Conservation (phyloP, 2,329 filamentous ascomycete genomes). For the Rhynchosporium secalis region DNA sequence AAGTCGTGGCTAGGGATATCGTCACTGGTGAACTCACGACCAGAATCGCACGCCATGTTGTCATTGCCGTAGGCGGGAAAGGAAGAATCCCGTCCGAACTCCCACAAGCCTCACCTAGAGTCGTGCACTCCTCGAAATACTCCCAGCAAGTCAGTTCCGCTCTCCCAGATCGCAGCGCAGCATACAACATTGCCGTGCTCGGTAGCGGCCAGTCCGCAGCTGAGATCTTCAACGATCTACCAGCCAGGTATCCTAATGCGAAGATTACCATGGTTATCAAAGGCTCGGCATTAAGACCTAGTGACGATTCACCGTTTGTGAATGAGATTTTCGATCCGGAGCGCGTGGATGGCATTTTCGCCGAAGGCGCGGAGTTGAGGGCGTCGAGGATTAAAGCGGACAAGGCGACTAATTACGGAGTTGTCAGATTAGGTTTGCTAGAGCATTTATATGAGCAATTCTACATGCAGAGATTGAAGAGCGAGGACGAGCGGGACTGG, state of each 20-base stretch:
- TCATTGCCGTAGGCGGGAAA: constrained; percentile 67
- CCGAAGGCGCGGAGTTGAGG: constrained; percentile 59
- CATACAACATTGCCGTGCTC: constrained; percentile 66
- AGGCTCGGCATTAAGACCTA: constrained; percentile 79
- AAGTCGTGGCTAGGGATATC: constrained; percentile 18
- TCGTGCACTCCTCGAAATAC: constrained; percentile 88
- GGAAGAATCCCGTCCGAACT: constrained; percentile 50
- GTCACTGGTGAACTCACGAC: constrained; percentile 43
- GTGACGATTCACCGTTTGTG: constrained; percentile 94
- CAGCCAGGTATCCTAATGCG: constrained; percentile 78
- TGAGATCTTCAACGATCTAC: constrained; percentile 90
- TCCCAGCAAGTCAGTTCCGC: constrained; percentile 54
- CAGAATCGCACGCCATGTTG: constrained; percentile 50
- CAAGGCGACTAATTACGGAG: constrained; percentile 88
- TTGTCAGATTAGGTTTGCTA: constrained; percentile 83
- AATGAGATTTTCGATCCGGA: constrained; percentile 96
- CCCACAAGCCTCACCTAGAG: constrained; percentile 71
- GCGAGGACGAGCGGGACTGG: constrained; percentile 8
- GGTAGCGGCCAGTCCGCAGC: constrained; percentile 90
- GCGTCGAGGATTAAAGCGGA: constrained; percentile 64
- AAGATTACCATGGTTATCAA: constrained; percentile 78
- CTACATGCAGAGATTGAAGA: constrained; percentile 74
- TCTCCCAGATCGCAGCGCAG: constrained; percentile 50
- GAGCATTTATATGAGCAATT: constrained; percentile 84
- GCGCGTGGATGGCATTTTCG: constrained; percentile 74